A percentile compares a stretch with the other conserved stretches of the same genome.
These are phyloP conservation scores for Rhodofomes roseus DNA, from an alignment of 1,284 basidiomycete species.

Conservation along the genomic window DNA sequence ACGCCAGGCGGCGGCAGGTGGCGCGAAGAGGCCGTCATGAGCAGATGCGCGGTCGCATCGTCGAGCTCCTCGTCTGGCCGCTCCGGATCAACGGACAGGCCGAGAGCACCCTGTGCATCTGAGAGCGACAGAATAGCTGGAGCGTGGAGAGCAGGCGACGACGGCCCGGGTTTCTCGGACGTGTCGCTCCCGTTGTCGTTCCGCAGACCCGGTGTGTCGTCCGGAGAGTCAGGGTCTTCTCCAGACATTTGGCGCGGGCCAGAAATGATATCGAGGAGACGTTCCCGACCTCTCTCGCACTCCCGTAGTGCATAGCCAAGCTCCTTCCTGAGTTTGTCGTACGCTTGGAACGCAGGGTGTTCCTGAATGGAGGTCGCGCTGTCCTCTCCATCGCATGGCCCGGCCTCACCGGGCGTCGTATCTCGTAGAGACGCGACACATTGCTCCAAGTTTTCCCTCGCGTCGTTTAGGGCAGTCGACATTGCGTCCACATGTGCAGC, in stretches of 20 bases:
- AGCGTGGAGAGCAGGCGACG: conserved; percentile 15
- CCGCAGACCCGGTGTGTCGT: conserved; percentile 47
- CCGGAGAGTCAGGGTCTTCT: conserved; percentile 32
- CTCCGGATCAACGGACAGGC: conserved; percentile 7
- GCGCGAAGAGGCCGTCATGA: conserved; percentile 44
- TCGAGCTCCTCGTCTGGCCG: conserved; percentile 31
- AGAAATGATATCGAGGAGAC: conserved; percentile 53
- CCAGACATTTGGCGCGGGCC: conserved; percentile 35
- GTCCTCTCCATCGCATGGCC: background rate
- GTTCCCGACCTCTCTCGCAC: conserved; percentile 71
- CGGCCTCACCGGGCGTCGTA: conserved; percentile 11
- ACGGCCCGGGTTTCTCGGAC: conserved; percentile 45
- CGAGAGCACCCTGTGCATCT: background rate
- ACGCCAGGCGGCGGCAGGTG: conserved; percentile 59
- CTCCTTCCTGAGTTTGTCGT: conserved; percentile 70
- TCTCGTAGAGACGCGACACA: conserved; percentile 55
- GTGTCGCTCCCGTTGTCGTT: conserved; percentile 50
- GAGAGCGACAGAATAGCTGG: conserved; percentile 6
- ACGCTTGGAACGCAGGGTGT: conserved; percentile 56
- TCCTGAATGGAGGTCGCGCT: conserved; percentile 20
- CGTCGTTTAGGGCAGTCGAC: conserved; percentile 60
- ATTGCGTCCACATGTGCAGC: conserved; percentile 69
- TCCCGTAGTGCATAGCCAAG: conserved; percentile 71
- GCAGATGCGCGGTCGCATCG: conserved; percentile 54
- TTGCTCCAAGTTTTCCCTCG: conserved; percentile 55